Percentiles rank a stretch among this genome's conserved stretches.
Evolutionary conservation across 306 rosid species (phyloP).

Genomic region (Alnus rubra): DNA sequence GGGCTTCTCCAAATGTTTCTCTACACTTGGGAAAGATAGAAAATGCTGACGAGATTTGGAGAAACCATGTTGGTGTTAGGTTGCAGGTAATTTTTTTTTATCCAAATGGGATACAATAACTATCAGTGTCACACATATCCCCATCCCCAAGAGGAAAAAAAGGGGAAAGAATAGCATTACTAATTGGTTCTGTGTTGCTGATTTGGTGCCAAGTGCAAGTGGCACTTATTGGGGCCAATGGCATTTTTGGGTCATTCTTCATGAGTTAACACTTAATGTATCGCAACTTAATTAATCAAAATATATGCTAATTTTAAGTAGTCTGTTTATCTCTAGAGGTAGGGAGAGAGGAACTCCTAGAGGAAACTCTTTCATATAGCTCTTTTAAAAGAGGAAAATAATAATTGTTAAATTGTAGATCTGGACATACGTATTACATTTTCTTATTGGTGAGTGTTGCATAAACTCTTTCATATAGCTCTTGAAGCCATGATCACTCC

Average conservation of each 20-base stretch:
- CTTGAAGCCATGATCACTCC: background rate
- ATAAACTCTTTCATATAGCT: background rate
- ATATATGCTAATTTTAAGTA: background rate
- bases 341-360: background rate
- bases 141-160: too few species aligned
- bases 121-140: background rate
- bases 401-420: background rate
- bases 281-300: background rate
- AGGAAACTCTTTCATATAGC: background rate
- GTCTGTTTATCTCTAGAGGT: background rate
- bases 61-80: constrained; percentile 74
- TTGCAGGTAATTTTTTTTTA: constrained; percentile 62
- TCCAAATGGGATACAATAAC: constrained; percentile 1
- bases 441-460: background rate
- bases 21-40: constrained; percentile 86
- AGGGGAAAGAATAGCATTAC: background rate
- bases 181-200: background rate
- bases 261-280: background rate
- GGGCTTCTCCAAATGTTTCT: constrained; percentile 87
- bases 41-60: constrained; percentile 88
- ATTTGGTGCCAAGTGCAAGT: background rate
- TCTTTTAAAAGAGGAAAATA: background rate
- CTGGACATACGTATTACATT: too few species aligned
- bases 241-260: background rate
- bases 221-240: background rate